These are phyloP conservation scores for Thuidium tamariscinum DNA, from an alignment of 225 moss, liverwort and hornwort genomes.

Conservation along the genomic window DNA sequence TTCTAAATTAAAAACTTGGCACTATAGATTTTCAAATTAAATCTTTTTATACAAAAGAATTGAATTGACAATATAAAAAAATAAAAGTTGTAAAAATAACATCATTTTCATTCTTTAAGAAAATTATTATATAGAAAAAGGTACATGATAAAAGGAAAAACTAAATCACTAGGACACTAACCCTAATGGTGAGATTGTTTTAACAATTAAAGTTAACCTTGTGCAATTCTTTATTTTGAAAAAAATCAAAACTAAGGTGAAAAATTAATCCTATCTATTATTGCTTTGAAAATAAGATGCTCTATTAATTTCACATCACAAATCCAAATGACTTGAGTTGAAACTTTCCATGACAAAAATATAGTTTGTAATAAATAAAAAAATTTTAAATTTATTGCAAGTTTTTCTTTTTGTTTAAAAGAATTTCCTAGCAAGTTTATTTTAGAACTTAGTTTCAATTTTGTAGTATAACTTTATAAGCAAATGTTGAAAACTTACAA, in stretches of 20 bases:
- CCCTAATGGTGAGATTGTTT: background rate
- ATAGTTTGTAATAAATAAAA: background rate
- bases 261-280: accelerated
- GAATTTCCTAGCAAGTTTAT: accelerated
- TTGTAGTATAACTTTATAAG: background rate
- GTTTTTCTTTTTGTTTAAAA: too few relatives aligned
- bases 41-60: background rate
- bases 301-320: background rate
- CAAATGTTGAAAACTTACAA: constrained; percentile 6
- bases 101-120: too few relatives aligned
- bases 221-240: background rate
- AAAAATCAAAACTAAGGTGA: background rate
- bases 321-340: background rate
- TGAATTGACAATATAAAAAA: too few relatives aligned
- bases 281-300: background rate
- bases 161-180: background rate
- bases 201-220: background rate
- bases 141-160: accelerated
- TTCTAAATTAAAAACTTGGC: background rate
- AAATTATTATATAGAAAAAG: background rate
- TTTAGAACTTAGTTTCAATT: accelerated
- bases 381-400: too few relatives aligned
- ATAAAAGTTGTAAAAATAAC: accelerated
- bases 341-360: background rate
- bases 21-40: background rate